These are phyloP conservation scores for Suillus discolor DNA, from an alignment of 768 basidiomycete genomes.

Conservation along the genomic window DNA sequence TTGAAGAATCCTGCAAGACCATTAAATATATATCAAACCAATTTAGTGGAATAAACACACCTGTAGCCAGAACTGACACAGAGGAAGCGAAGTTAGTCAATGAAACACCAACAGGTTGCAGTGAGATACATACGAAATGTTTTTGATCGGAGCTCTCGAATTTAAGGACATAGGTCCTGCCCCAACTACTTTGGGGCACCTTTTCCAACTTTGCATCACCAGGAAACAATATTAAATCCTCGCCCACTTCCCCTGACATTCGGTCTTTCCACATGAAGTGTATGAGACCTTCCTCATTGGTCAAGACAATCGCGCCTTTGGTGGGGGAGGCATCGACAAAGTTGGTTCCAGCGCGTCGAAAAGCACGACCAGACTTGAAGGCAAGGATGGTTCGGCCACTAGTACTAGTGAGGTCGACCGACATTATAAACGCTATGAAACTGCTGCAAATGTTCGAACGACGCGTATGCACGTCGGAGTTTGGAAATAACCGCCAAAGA, in stretches of 20 bases:
- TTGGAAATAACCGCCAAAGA: not conserved
- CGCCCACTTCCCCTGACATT: conserved; percentile 57
- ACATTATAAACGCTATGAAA: not conserved
- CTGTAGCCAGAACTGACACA: conserved; percentile 83
- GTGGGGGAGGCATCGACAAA: conserved; percentile 65
- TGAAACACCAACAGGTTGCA: conserved; percentile 5
- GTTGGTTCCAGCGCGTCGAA: conserved; percentile 66
- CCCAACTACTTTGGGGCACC: conserved; percentile 64
- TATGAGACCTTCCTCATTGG: conserved; percentile 71
- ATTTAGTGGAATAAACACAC: conserved; percentile 37
- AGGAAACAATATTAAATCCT: conserved; percentile 88
- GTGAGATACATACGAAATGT: conserved; percentile 72
- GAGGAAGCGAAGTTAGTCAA: conserved; percentile 12
- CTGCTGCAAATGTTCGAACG: not conserved
- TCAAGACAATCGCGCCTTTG: conserved; percentile 74
- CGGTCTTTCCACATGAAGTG: conserved; percentile 85
- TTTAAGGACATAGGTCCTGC: conserved; percentile 84
- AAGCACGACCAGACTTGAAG: conserved; percentile 75
- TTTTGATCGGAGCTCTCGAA: conserved; percentile 89
- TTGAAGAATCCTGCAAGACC: conserved; percentile 59
- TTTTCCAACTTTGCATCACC: conserved; percentile 81
- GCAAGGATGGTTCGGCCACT: conserved; percentile 38
- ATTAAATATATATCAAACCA: conserved; percentile 6
- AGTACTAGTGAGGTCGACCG: conserved; percentile 25
- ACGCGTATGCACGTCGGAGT: conserved; percentile 7